Evolutionary conservation across 148 eudicot species (phyloP).

Genomic region (Rhododendron williamsianum): DNA sequence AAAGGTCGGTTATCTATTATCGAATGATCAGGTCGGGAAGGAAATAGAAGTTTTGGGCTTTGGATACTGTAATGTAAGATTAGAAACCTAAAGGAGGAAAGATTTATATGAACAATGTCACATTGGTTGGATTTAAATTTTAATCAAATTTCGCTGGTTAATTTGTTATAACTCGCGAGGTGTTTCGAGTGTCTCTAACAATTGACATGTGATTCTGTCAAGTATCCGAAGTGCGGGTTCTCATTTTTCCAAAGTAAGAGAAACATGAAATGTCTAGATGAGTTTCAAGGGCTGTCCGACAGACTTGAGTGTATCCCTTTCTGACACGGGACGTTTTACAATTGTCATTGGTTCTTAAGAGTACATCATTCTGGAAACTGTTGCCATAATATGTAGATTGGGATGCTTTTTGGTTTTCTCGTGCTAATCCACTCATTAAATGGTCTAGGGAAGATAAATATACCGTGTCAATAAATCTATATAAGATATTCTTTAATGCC

Average conservation of each 20-base stretch:
- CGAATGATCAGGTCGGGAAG: not conserved
- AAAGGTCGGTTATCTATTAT: too few relatives aligned
- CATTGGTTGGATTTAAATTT: not conserved
- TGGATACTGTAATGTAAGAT: not conserved
- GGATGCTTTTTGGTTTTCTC: not conserved
- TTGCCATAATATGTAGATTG: not conserved
- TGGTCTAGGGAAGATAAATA: not conserved
- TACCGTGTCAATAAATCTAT: too few relatives aligned
- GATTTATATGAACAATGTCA: not conserved
- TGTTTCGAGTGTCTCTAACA: not conserved
- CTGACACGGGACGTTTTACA: too few relatives aligned
- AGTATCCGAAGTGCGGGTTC: not conserved
- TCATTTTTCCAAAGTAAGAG: not conserved
- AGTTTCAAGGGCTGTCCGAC: not conserved
- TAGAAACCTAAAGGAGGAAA: not conserved
- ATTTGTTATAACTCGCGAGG: not conserved
- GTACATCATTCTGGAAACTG: not conserved
- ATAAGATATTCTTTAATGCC: not conserved
- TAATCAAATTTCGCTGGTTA: not conserved
- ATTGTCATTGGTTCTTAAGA: not conserved
- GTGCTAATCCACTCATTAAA: not conserved
- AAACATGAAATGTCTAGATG: not conserved
- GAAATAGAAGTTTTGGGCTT: not conserved
- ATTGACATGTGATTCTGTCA: not conserved
- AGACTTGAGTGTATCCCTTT: too few relatives aligned